phyloP scores from a whole-genome alignment of 305 asterid genomes.

The Fraxinus nigra region DNA sequence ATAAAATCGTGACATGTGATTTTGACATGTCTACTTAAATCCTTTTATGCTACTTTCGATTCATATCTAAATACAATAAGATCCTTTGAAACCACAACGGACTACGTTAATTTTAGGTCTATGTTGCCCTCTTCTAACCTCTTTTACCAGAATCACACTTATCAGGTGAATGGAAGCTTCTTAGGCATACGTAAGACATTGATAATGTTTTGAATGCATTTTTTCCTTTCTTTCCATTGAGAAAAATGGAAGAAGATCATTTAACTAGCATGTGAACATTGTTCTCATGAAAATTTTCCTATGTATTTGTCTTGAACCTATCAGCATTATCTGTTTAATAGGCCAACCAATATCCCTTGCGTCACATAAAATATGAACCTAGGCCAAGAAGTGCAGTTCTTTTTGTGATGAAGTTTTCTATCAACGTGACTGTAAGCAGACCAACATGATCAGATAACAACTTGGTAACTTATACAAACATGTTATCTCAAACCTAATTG shows the following conservation, averaged over 20 bases:
- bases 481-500: background rate
- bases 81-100: background rate
- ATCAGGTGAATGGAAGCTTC: background rate
- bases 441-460: background rate
- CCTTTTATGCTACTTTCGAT: background rate
- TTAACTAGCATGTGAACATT: background rate
- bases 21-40: background rate
- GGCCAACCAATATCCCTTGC: slow-evolving; percentile 22
- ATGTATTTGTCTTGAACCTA: slow-evolving; percentile 26
- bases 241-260: background rate
- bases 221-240: background rate
- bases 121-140: background rate
- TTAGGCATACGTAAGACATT: background rate
- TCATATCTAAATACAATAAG: background rate
- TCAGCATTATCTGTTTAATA: slow-evolving; percentile 21
- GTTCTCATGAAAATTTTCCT: slow-evolving; percentile 26
- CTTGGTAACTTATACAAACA: background rate
- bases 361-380: background rate
- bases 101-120: too few species aligned
- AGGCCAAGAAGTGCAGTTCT: background rate
- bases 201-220: background rate
- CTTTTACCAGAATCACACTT: background rate
- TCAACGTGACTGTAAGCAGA: background rate
- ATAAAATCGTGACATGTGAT: background rate
- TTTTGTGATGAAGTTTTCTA: slow-evolving; percentile 1